Percentiles rank a stretch among this genome's conserved stretches.
phyloP scores from a whole-genome alignment of 106 monocot species.

The Platanthera guangdongensis region DNA sequence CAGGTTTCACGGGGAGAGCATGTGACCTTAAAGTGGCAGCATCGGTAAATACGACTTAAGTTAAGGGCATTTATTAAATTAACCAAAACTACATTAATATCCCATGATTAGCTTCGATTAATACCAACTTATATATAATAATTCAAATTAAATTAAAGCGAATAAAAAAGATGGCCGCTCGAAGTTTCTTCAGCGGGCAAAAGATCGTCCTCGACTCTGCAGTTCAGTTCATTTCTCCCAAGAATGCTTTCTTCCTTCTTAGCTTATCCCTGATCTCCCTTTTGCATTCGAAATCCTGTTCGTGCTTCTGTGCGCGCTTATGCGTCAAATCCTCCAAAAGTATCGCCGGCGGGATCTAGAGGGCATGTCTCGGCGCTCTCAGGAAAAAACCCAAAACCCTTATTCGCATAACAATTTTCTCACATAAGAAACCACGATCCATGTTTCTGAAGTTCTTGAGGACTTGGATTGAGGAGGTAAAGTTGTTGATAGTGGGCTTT shows the following conservation, averaged over 20 bases:
- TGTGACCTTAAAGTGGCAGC: no score
- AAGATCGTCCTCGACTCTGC: background rate
- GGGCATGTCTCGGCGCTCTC: background rate
- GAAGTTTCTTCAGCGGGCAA: background rate
- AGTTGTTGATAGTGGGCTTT: background rate
- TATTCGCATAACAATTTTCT: background rate
- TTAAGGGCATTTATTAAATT: no score
- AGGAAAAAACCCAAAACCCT: background rate
- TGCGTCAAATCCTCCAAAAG: background rate
- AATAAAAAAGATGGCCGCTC: background rate
- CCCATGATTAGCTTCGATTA: no score
- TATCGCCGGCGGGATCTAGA: background rate
- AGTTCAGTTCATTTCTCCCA: background rate
- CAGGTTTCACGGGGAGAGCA: no score
- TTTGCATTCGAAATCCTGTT: background rate
- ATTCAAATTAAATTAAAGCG: no score
- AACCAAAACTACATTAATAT: no score
- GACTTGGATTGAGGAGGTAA: background rate
- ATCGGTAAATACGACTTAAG: no score
- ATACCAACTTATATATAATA: no score
- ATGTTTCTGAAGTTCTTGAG: background rate
- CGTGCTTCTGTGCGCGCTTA: background rate
- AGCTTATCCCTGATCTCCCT: background rate
- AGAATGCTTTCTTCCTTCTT: background rate
- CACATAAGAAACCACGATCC: background rate